phyloP scores from a whole-genome alignment of 2,329 filamentous ascomycete species.

The Pseudocercospora macadamiae region DNA sequence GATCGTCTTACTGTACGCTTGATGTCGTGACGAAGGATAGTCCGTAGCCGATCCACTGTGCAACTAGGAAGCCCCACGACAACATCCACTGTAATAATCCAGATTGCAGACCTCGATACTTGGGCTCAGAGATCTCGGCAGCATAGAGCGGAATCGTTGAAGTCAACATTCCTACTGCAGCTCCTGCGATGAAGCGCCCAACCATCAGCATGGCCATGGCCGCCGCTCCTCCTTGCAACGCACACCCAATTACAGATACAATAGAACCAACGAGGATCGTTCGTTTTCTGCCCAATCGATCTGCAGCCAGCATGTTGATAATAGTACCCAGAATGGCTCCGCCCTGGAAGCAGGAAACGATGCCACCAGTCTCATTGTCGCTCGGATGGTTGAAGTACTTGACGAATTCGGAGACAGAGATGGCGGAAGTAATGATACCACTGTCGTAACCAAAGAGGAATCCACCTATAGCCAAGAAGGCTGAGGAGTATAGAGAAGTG shows the following conservation, averaged over 20 bases:
- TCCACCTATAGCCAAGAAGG: slow-evolving; percentile 14
- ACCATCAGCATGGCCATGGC: slow-evolving; percentile 36
- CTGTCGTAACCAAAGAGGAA: slow-evolving; percentile 32
- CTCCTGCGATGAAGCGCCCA: slow-evolving; percentile 37
- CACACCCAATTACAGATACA: slow-evolving; percentile 25
- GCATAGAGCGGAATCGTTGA: slow-evolving; percentile 38
- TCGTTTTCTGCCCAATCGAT: slow-evolving; percentile 28
- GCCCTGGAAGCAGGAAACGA: slow-evolving; percentile 44
- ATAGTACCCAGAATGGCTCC: slow-evolving; percentile 36
- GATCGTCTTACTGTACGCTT: neutral
- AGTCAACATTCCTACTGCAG: slow-evolving; percentile 36
- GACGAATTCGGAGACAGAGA: slow-evolving; percentile 35
- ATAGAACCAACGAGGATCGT: slow-evolving; percentile 26
- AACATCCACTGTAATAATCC: slow-evolving; percentile 42
- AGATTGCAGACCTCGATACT: slow-evolving; percentile 31
- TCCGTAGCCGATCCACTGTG: slow-evolving; percentile 45
- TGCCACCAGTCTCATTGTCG: slow-evolving; percentile 35
- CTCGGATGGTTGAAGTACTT: slow-evolving; percentile 36
- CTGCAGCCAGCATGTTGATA: slow-evolving; percentile 24
- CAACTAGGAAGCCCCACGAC: slow-evolving; percentile 43
- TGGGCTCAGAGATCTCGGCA: slow-evolving; percentile 40
- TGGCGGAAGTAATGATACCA: slow-evolving; percentile 41
- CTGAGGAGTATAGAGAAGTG: neutral
- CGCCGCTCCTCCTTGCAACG: slow-evolving; percentile 34
- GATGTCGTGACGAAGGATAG: neutral